Evolutionary conservation across 371 early-diverging fungal species (phyloP).

Genomic region (Saksenaea vasiformis): DNA sequence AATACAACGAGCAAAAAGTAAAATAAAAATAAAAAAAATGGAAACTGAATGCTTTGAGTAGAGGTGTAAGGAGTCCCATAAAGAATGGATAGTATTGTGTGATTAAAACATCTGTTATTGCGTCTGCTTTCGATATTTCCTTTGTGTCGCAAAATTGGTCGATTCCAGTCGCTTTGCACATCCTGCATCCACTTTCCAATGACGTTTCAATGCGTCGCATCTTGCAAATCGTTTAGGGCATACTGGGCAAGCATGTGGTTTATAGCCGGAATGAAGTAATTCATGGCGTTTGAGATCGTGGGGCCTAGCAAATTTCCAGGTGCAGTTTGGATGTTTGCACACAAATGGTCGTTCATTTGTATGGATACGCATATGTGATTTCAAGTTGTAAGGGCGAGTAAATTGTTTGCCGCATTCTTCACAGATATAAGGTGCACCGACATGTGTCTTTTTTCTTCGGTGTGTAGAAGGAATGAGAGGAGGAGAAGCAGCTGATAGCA

Average conservation of each 20-base stretch:
- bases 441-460: not conserved
- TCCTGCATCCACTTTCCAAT: slow-evolving; percentile 50
- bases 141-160: not conserved
- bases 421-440: not conserved
- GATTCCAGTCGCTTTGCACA: not conserved
- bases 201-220: slow-evolving; percentile 70
- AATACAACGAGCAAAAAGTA: not conserved
- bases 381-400: slow-evolving; percentile 74
- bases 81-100: not conserved
- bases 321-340: slow-evolving; percentile 53
- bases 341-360: slow-evolving; percentile 71
- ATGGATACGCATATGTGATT: slow-evolving; percentile 73
- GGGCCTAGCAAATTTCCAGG: slow-evolving; percentile 69
- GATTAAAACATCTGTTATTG: not conserved
- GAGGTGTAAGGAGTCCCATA: not conserved
- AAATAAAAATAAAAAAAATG: not conserved
- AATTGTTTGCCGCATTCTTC: slow-evolving; percentile 64
- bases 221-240: slow-evolving; percentile 73
- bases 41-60: not conserved
- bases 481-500: not conserved
- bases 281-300: slow-evolving; percentile 80
- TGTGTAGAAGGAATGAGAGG: not conserved
- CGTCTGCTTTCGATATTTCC: not conserved
- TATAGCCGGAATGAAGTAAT: slow-evolving; percentile 62
- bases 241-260: slow-evolving; percentile 56